phyloP scores from a whole-genome alignment of 345 rosid species.

The Lepidium aucheri region DNA sequence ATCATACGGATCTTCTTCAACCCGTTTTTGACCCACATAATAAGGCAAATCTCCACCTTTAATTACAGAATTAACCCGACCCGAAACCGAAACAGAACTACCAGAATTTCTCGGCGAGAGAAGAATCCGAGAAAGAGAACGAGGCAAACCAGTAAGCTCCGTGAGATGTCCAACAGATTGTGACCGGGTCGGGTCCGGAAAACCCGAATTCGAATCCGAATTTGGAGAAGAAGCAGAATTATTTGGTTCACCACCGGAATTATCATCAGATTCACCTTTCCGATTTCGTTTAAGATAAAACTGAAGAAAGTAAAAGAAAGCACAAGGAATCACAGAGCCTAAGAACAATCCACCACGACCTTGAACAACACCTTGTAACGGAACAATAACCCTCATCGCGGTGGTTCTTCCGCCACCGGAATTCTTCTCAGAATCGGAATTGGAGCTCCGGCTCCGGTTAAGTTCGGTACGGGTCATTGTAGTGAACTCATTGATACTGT shows the following conservation, averaged over 20 bases:
- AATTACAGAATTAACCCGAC: conserved; percentile 43
- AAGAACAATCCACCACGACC: conserved; percentile 86
- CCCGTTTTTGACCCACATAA: conserved; percentile 44
- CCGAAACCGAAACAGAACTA: conserved; percentile 52
- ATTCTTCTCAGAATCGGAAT: conserved; percentile 30
- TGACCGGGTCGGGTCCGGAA: conserved; percentile 34
- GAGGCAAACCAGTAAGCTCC: conserved; percentile 50
- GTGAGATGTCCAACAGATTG: conserved; percentile 41
- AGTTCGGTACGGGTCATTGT: conserved; percentile 57
- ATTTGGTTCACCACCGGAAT: conserved; percentile 25
- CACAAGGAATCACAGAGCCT: conserved; percentile 93
- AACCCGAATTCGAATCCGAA: conserved; percentile 3
- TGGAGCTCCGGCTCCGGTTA: conserved; percentile 29
- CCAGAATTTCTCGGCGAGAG: conserved; percentile 57
- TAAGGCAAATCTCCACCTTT: conserved; percentile 50
- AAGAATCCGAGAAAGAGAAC: conserved; percentile 53
- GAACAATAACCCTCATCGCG: conserved; percentile 91
- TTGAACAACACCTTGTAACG: conserved; percentile 87
- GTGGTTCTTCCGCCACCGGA: conserved; percentile 38
- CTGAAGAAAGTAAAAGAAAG: conserved; percentile 86
- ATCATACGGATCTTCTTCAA: conserved; percentile 62
- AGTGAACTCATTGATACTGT: conserved; percentile 17
- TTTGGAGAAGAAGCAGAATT: neutral
- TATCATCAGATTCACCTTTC: conserved; percentile 27
- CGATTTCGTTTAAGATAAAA: conserved; percentile 65